Base-by-base conservation (phyloP, 129 eudicot genomes). In the Rutidosis leptorrhynchoides region DNA sequence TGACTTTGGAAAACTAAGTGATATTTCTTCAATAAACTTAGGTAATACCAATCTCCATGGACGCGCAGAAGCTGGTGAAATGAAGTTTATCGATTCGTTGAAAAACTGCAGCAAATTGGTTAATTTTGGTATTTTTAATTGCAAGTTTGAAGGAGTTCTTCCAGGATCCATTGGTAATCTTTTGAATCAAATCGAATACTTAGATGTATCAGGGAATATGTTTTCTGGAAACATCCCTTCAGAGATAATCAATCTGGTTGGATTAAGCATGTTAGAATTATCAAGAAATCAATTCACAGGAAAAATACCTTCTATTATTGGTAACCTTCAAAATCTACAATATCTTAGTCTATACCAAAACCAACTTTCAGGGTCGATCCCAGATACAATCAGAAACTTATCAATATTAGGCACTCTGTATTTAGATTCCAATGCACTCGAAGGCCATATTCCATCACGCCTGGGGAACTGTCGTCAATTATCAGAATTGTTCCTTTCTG, bases 101-200 rank as follows among this genome's bases (percentile, higher is more conserved):
- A 17, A 26, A 33, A 76, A 75, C 17, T 68, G 70, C n/a, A 76
- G 58, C 58, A 61, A 1, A 20, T 19, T 68, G 27, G 8, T 53
- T 24, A 19, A 5, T 3, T 27, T 76, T 16, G 56, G 2, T 53
- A 29, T 78, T 26, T 3, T 0, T 49, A 6, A 66, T 3, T 62
- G 69, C 56, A 30, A 62, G 0, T 63, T 73, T 53, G 29, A 14
- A 37, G 79, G 75, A 54, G 42, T 67, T 48, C 26, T 76, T 16
- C 79, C 80, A 0, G 20, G 17, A 28, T 48, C 74, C 42, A 68
- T 75, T 6, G 80, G 80, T 52, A 75, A 75, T 68, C 80, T 75
- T 62, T 67, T 69, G 4, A 5, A 37, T 49, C 80, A 68, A 60
- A 49, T 75, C 0, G 1, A 2, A 23, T 17, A 29, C 42, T 32